Evolutionary conservation across 352 stramenopile genomes (phyloP), one percentile per base, ranked within the genome.

Genomic region (Pythium vanterpoolii): DNA sequence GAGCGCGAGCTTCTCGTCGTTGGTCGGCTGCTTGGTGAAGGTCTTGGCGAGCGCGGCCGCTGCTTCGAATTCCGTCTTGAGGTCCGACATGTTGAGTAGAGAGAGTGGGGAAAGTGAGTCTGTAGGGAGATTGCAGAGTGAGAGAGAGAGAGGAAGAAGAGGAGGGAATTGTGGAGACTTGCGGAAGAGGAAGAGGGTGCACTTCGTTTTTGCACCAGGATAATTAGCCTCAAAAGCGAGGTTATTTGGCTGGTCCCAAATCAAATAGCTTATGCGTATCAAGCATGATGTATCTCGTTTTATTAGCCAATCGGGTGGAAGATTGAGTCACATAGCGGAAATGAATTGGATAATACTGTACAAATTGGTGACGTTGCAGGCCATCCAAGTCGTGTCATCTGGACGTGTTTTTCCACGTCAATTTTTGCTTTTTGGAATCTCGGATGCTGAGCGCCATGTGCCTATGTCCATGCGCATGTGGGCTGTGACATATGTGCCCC

Each of bases 1-100:
- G 47, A 96, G 69, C 24, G 75, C 71, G 59, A 96, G 84, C 80
- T 96, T 96, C 68, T 96, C 85, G 48, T 93, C 83, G 82, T 96
- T 94, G n/a, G 68, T 36, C 31, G 78, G 79, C 19, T 73, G 73
- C 72, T 88, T 90, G 54, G 80, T 87, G 74, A 93, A 93, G 27
- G 83, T 87, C 72, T 93, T 93, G 39, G 71, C 85, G 44, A 81
- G 65, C 50, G 79, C 86, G 34, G 83, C 86, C 16, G 86, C 84
- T 50, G 77, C 80, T 84, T 95, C 83, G 66, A 95, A 95, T 56
- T 91, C 58, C 42, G 82, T 64, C 71, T 89, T 88, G 42, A 93
- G 73, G 76, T 91, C 80, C 68, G 83, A 91, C 86, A 95, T 95
- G 11, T 56, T 69, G 34, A 45, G 38, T 26, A 14, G 34, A 21